phyloP scores from a whole-genome alignment of 2,329 filamentous ascomycete species.

The Colletotrichum tropicale region DNA sequence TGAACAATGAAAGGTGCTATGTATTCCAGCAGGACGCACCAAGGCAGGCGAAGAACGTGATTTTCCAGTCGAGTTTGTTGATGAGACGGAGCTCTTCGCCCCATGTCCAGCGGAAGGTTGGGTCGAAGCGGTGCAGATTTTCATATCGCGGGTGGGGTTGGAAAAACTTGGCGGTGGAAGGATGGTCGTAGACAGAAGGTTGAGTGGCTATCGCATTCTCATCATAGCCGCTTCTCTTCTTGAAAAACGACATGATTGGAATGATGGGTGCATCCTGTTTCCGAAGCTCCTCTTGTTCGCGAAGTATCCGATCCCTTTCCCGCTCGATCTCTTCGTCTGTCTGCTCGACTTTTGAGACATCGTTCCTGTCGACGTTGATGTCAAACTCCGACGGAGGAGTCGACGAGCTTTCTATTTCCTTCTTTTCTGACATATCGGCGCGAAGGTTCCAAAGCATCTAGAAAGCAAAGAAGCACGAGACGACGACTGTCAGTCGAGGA shows the following conservation, averaged over 20 bases:
- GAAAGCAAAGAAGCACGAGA: background rate
- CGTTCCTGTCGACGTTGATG: background rate
- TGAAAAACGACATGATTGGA: constrained; percentile 27
- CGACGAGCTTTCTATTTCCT: background rate
- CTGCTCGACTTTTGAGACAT: background rate
- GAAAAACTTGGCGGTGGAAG: constrained; percentile 41
- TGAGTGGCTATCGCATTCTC: constrained; percentile 36
- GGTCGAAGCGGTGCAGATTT: constrained; percentile 37
- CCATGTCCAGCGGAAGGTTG: constrained; percentile 36
- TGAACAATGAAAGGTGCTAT: no score
- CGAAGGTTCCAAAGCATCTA: background rate
- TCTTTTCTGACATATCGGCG: background rate
- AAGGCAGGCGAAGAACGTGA: constrained; percentile 24
- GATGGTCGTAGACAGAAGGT: constrained; percentile 50
- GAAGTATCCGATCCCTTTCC: background rate
- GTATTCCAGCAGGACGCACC: no score
- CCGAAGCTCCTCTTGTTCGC: constrained; percentile 22
- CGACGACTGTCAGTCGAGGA: background rate
- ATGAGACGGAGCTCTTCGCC: constrained; percentile 32
- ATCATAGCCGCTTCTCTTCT: constrained; percentile 20
- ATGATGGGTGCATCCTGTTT: constrained; percentile 25
- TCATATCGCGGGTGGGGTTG: constrained; percentile 33
- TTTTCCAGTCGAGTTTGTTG: constrained; percentile 30
- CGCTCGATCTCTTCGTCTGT: constrained; percentile 10
- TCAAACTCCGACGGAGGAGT: background rate